Evolutionary conservation across 2,329 filamentous ascomycete genomes (phyloP), one percentile per base, ranked within the genome.

Genomic region (Botrytis fragariae): DNA sequence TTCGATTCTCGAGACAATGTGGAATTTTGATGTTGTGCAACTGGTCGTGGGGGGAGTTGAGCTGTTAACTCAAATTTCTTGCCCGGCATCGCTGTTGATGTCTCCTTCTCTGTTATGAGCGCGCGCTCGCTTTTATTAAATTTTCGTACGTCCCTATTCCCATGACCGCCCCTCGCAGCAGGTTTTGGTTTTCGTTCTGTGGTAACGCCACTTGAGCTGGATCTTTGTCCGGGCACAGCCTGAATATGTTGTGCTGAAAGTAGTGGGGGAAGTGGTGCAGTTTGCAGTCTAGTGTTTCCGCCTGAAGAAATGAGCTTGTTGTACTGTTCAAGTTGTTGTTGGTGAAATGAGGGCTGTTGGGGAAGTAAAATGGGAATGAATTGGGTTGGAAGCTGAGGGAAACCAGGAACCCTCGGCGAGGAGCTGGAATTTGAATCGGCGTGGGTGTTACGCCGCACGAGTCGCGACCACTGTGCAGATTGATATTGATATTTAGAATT

Each of bases 1-100:
- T 88, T 97, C 37, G 95, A 97, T 81, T 97, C 89, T 70, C 90
- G 89, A 64, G 86, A 87, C 74, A 83, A 83, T 76, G 64, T 81
- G 77, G 76, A 88, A 83, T 75, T 87, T 83, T 74, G 86, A 84
- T 77, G 87, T 83, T 81, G 84, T 77, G 78, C 77, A 64, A 79
- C 76, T 74, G 79, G 77, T 77, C 78, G 77, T 71, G 77, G 63
- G 45, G 79, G 78, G 37, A 78, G 76, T 65, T 78, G 76, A 73
- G 78, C 78, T 37, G 76, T 74, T 72, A 79, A 65, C 60, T 80
- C 79, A 73, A 80, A 76, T 70, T 81, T 81, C 75, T 81, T 80
- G 63, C 74, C 73, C 67, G 78, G 77, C 80, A 81, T 81, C 61
- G 74, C 81, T 59, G 74, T 72, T 69, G 81, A 75, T 74, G 81